Percentiles rank a stretch among this genome's conserved stretches.
Conservation (phyloP, 225 moss, liverwort and hornwort species). For the Marchantia polymorpha region DNA sequence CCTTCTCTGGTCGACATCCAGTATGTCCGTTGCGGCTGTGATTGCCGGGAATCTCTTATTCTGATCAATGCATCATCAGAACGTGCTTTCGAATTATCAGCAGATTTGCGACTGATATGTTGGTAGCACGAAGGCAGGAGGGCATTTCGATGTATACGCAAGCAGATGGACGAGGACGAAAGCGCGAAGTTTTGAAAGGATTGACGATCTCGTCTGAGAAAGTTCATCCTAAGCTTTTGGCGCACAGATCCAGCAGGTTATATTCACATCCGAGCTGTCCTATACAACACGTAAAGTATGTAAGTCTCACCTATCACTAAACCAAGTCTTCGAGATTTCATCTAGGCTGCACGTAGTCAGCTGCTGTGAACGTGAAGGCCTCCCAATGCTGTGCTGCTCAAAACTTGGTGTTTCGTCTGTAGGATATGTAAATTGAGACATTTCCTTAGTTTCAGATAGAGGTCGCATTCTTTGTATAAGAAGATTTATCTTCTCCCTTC, state of each 20-base stretch:
- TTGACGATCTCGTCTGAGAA: not conserved
- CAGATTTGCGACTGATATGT: not conserved
- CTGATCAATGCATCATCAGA: not conserved
- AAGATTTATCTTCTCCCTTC: conserved; percentile 11
- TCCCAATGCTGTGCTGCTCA: not conserved
- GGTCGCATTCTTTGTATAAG: conserved; percentile 10
- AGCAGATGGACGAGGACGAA: not conserved
- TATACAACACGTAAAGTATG: conserved; percentile 1
- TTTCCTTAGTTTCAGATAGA: conserved; percentile 8
- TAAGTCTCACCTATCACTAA: not conserved
- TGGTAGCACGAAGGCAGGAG: not conserved
- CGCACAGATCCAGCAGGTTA: not conserved
- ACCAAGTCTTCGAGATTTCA: not conserved
- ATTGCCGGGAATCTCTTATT: not conserved
- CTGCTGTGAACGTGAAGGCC: not conserved
- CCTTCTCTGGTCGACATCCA: not conserved
- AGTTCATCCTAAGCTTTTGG: no score
- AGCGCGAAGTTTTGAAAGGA: not conserved
- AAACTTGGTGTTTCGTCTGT: conserved; percentile 3
- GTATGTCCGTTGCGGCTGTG: not conserved
- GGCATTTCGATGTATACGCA: not conserved
- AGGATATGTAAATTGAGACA: conserved; percentile 10
- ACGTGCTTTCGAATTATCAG: no score
- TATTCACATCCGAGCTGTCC: not conserved
- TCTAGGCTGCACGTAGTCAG: not conserved